phyloP scores from a whole-genome alignment of 345 rosid species.

The Dimocarpus longan region DNA sequence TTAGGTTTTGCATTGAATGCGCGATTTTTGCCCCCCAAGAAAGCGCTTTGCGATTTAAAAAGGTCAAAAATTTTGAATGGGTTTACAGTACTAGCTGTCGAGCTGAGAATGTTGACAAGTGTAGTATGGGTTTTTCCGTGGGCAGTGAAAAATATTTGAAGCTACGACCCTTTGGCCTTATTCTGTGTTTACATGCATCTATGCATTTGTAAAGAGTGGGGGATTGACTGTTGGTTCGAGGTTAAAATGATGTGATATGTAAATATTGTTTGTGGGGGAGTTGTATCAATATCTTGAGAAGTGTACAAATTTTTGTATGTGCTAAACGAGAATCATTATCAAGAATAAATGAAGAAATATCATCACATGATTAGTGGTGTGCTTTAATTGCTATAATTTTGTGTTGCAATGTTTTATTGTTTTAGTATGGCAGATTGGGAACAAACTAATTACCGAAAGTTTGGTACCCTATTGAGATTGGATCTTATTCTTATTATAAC shows the following conservation, averaged over 20 bases:
- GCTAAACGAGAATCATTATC: background rate
- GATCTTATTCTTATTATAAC: too few species aligned
- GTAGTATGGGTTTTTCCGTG: background rate
- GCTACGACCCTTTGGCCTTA: background rate
- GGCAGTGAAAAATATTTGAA: too few species aligned
- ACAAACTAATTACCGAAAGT: too few species aligned
- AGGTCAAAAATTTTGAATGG: background rate
- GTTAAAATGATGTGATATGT: background rate
- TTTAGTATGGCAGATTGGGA: too few species aligned
- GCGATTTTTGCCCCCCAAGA: background rate
- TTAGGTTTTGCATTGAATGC: background rate
- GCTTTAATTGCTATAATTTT: background rate
- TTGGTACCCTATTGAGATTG: too few species aligned
- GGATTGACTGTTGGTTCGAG: too few species aligned
- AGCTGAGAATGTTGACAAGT: background rate
- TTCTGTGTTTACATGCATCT: background rate
- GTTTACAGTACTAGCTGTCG: background rate
- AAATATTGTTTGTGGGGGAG: background rate
- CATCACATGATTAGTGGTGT: background rate
- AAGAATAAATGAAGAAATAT: background rate
- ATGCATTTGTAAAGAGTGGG: background rate
- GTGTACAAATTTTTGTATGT: slow-evolving; percentile 3
- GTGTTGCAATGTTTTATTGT: background rate
- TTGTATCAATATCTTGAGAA: background rate
- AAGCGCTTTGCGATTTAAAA: background rate